Conservation (phyloP, 441 rosid species). For the Manihot esculenta region DNA sequence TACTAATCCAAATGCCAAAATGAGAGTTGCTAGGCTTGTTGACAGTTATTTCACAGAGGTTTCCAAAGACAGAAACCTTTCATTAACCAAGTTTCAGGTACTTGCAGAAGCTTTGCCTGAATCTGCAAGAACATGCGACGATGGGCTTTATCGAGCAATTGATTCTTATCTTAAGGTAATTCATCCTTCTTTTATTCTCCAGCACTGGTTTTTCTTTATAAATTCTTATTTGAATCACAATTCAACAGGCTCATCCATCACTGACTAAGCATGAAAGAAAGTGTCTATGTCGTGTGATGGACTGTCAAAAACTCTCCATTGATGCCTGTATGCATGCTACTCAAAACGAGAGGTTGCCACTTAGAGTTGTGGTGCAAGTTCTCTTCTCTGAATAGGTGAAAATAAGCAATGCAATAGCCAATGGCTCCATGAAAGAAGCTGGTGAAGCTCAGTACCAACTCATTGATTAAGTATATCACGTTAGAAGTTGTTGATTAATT, state of each 20-base stretch:
- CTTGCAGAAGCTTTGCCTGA: conserved; percentile 92
- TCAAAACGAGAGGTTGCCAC: conserved; percentile 86
- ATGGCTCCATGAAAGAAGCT: conserved; percentile 56
- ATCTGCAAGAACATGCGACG: conserved; percentile 86
- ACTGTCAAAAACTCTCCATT: conserved; percentile 92
- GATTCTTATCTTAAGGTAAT: conserved; percentile 95
- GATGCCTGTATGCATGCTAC: conserved; percentile 98
- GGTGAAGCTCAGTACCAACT: conserved; percentile 55
- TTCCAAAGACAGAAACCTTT: conserved; percentile 78
- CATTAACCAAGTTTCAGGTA: conserved; percentile 86
- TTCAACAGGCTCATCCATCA: conserved; percentile 83
- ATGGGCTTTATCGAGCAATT: conserved; percentile 87
- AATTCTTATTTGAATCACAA: conserved; percentile 7
- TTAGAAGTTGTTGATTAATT: no score
- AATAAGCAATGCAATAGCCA: conserved; percentile 78
- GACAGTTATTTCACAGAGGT: conserved; percentile 94
- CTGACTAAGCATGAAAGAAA: conserved; percentile 94
- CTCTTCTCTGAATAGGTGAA: conserved; percentile 90
- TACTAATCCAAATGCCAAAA: conserved; percentile 62
- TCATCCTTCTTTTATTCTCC: background rate
- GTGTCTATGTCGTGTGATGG: conserved; percentile 88
- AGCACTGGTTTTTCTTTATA: background rate
- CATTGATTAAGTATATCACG: no score
- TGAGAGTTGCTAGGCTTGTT: conserved; percentile 89
- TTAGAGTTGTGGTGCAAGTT: conserved; percentile 87